Percentiles rank a stretch among this genome's conserved stretches.
Evolutionary conservation across 2,329 filamentous ascomycete species (phyloP).

Genomic region (Ceratocystis albifundus): DNA sequence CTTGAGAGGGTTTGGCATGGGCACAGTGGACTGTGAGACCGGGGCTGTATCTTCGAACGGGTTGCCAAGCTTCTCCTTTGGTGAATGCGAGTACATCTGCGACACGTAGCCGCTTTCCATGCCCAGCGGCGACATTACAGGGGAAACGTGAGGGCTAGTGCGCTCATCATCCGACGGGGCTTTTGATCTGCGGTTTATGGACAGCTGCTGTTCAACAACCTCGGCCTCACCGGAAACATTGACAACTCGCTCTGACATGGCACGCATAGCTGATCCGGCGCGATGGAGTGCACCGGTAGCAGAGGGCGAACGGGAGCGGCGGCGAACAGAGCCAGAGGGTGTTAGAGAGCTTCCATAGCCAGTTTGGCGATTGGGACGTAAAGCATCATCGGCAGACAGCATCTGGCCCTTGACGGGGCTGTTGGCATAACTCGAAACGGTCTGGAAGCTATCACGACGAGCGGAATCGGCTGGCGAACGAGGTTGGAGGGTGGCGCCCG

Average conservation of each 20-base stretch:
- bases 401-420: slow-evolving; percentile 32
- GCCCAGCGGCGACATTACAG: slow-evolving; percentile 28
- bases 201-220: slow-evolving; percentile 59
- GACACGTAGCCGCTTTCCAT: slow-evolving; percentile 43
- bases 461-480: slow-evolving; percentile 32
- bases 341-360: slow-evolving; percentile 46
- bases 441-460: slow-evolving; percentile 46
- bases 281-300: slow-evolving; percentile 53
- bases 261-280: slow-evolving; percentile 64
- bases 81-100: slow-evolving; percentile 29
- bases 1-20: slow-evolving; percentile 58
- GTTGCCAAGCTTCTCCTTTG: slow-evolving; percentile 20
- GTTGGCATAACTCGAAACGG: slow-evolving; percentile 44
- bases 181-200: slow-evolving; percentile 49
- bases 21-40: slow-evolving; percentile 22
- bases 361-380: slow-evolving; percentile 22
- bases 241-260: slow-evolving; percentile 94
- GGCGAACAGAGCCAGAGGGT: slow-evolving; percentile 37
- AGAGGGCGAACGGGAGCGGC: slow-evolving; percentile 51
- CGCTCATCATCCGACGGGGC: slow-evolving; percentile 44
- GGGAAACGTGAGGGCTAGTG: slow-evolving; percentile 29
- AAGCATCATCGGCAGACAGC: slow-evolving; percentile 21
- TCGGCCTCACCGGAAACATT: slow-evolving; percentile 93
- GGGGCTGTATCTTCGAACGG: slow-evolving; percentile 24
- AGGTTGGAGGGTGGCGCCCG: slow-evolving; percentile 35